Evolutionary conservation across 176 grass and related monocot species (phyloP).

Genomic region (Cenchrus americanus): DNA sequence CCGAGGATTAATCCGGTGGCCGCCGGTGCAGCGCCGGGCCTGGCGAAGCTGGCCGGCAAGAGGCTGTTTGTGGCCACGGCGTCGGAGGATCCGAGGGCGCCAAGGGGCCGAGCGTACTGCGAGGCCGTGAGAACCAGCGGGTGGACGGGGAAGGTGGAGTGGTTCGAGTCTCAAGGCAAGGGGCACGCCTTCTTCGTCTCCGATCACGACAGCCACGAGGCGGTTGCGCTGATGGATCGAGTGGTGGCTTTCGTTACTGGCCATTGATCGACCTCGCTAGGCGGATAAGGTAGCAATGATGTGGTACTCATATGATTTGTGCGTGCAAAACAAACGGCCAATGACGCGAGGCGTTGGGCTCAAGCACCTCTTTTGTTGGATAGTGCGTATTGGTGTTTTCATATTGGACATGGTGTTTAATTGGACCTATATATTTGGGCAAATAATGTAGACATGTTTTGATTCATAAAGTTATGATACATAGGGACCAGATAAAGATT

Average conservation of each 20-base stretch:
- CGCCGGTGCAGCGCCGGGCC: constrained; percentile 7
- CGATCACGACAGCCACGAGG: constrained; percentile 22
- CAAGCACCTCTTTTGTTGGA: too few species aligned
- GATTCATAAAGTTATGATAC: too few species aligned
- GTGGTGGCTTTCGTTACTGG: constrained; percentile 31
- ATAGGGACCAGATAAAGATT: too few species aligned
- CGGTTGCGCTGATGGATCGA: constrained; percentile 42
- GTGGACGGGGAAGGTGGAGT: constrained; percentile 49
- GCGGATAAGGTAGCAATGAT: neutral
- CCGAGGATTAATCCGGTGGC: constrained; percentile 61
- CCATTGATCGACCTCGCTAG: neutral
- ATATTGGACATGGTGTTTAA: too few species aligned
- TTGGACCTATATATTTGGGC: too few species aligned
- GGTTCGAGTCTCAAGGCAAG: constrained; percentile 50
- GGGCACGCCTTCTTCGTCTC: constrained; percentile 49
- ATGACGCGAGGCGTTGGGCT: too few species aligned
- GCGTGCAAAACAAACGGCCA: neutral
- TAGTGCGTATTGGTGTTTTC: too few species aligned
- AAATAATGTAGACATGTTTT: too few species aligned
- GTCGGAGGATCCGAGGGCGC: constrained; percentile 41
- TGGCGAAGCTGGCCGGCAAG: constrained; percentile 25
- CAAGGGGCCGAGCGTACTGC: constrained; percentile 46
- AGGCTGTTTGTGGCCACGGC: constrained; percentile 43
- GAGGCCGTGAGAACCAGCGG: constrained; percentile 49
- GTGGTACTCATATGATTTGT: neutral